These are phyloP conservation scores for Spirogloea muscicola DNA, from an alignment of 139 green algal species.

Conservation along the genomic window DNA sequence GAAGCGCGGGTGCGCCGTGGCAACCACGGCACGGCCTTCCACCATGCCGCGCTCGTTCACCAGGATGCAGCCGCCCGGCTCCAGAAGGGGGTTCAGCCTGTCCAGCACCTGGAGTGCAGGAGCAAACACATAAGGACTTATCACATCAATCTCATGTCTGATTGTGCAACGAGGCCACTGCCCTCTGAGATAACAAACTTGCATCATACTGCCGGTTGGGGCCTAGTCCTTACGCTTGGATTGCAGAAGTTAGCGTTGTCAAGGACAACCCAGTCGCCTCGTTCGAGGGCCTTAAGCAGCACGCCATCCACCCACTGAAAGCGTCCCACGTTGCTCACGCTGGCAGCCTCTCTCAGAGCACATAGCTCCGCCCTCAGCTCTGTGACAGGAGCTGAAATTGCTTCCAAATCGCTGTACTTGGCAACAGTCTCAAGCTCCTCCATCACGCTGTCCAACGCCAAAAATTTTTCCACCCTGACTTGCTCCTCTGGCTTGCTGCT, in stretches of 20 bases:
- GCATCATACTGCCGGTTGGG: too few species aligned
- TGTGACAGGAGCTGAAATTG: too few species aligned
- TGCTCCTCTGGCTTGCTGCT: too few species aligned
- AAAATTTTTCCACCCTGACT: too few species aligned
- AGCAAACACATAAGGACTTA: too few species aligned
- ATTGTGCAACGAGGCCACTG: too few species aligned
- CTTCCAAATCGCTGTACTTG: too few species aligned
- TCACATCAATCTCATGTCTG: too few species aligned
- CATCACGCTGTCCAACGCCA: too few species aligned
- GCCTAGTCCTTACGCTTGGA: conserved; percentile 60
- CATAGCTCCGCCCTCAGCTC: not conserved
- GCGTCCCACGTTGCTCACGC: conserved; percentile 53
- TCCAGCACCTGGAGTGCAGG: conserved; percentile 72
- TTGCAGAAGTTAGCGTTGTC: conserved; percentile 96
- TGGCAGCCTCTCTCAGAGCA: not conserved
- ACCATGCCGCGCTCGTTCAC: conserved; percentile 80
- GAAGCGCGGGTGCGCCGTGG: conserved; percentile 86
- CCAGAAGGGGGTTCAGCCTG: conserved; percentile 92
- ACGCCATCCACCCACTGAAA: conserved; percentile 98
- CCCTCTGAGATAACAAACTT: too few species aligned
- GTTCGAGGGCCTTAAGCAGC: conserved; percentile 74
- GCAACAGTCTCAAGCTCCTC: too few species aligned
- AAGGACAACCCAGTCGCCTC: conserved; percentile 90
- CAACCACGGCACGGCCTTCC: conserved; percentile 56
- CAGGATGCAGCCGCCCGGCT: conserved; percentile 76